These are phyloP conservation scores for Trematosphaeria pertusa DNA, from an alignment of 2,329 filamentous ascomycete genomes.

Conservation along the genomic window DNA sequence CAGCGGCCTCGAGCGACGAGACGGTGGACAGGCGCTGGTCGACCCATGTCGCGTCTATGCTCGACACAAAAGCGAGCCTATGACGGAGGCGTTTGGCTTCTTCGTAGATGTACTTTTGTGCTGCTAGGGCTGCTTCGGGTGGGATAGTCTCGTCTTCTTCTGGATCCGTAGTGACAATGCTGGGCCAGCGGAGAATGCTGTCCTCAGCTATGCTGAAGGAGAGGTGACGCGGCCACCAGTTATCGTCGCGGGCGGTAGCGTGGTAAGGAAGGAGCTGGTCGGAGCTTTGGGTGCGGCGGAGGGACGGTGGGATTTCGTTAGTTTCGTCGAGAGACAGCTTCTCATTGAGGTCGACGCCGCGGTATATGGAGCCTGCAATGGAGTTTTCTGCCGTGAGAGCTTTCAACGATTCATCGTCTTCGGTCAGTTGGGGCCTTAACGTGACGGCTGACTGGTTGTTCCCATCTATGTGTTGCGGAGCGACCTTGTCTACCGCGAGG, in stretches of 20 bases:
- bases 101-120: conserved; percentile 54
- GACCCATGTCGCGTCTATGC: conserved; percentile 67
- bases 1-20: conserved; percentile 66
- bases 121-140: conserved; percentile 40
- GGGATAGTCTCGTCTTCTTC: conserved; percentile 43
- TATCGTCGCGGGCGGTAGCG: conserved; percentile 57
- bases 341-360: conserved; percentile 62
- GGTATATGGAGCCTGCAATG: conserved; percentile 64
- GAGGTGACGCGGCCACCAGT: conserved; percentile 72
- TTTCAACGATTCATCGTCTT: conserved; percentile 33
- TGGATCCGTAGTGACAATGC: conserved; percentile 27
- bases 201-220: conserved; percentile 80
- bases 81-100: conserved; percentile 70
- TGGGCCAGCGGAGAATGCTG: conserved; percentile 70
- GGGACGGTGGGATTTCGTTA: conserved; percentile 56
- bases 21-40: conserved; percentile 63
- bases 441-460: conserved; percentile 24
- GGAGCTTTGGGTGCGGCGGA: conserved; percentile 70
- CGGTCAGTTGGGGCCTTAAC: conserved; percentile 15
- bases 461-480: conserved; percentile 19
- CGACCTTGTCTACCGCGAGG: conserved; percentile 25
- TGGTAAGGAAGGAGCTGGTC: conserved; percentile 35
- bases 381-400: conserved; percentile 59
- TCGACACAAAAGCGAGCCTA: conserved; percentile 63
- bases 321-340: conserved; percentile 54